Percentiles rank a stretch among this genome's conserved stretches.
Evolutionary conservation across 192 early-diverging fungal genomes (phyloP).

Genomic region (Backusella luteola): DNA sequence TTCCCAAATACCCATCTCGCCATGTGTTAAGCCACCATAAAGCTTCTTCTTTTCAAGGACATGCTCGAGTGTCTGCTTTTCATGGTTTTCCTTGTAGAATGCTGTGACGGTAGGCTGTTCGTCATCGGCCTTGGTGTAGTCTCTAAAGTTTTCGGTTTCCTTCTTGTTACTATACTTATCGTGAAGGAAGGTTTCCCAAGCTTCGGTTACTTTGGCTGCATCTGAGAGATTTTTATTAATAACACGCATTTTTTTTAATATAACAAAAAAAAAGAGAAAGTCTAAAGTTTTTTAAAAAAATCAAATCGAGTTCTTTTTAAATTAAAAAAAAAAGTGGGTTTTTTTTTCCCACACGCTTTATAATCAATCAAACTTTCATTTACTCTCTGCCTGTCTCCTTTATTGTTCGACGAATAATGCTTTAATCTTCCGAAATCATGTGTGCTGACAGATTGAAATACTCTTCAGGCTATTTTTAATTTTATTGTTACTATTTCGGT

Average conservation of each 20-base stretch:
- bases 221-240: constrained; percentile 19
- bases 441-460: background rate
- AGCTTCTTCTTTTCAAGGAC: constrained; percentile 27
- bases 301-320: background rate
- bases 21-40: constrained; percentile 20
- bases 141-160: constrained; percentile 13
- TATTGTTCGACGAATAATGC: background rate
- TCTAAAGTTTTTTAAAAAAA: background rate
- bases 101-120: constrained; percentile 16
- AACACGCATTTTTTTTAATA: constrained; percentile 15
- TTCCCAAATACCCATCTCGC: constrained; percentile 46
- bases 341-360: background rate
- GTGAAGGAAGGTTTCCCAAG: constrained; percentile 29
- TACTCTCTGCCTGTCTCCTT: background rate
- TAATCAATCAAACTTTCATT: background rate
- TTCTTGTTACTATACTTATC: constrained; percentile 29
- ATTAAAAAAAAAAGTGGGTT: background rate
- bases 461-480: background rate
- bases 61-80: constrained; percentile 36
- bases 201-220: constrained; percentile 26
- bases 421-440: background rate
- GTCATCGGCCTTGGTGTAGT: constrained; percentile 18
- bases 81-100: constrained; percentile 42
- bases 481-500: constrained; percentile 10
- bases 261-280: constrained; percentile 7